phyloP scores from a whole-genome alignment of 164 flowering plant genomes.

The Tetracentron sinense region DNA sequence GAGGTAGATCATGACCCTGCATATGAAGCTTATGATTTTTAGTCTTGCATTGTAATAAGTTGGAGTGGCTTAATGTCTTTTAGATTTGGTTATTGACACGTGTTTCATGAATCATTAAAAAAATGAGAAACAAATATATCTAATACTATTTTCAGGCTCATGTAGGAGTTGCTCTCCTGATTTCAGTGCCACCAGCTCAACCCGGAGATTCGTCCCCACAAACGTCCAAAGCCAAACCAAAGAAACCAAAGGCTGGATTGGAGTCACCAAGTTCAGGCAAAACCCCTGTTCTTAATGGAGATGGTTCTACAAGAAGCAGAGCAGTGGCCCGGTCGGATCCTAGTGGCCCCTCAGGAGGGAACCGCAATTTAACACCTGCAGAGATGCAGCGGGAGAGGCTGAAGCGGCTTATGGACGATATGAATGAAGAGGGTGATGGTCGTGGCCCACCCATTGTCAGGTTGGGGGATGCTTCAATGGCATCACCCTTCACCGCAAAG shows the following conservation, averaged over 20 bases:
- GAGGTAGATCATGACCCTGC: too few relatives aligned
- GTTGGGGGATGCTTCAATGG: slow-evolving; percentile 99
- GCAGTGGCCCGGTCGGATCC: slow-evolving; percentile 32
- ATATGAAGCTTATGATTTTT: too few relatives aligned
- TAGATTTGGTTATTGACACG: too few relatives aligned
- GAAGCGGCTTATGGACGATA: slow-evolving; percentile 80
- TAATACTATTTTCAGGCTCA: slow-evolving; percentile 56
- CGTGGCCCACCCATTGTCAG: slow-evolving; percentile 75
- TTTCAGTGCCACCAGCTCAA: slow-evolving; percentile 70
- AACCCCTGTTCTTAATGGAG: slow-evolving; percentile 31
- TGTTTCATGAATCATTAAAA: too few relatives aligned
- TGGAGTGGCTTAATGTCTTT: too few relatives aligned
- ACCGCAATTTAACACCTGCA: slow-evolving; percentile 62
- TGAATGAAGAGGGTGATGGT: slow-evolving; percentile 87
- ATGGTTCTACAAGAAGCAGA: slow-evolving; percentile 45
- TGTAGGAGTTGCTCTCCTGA: slow-evolving; percentile 90
- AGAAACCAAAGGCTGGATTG: slow-evolving; percentile 46
- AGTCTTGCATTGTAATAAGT: too few relatives aligned
- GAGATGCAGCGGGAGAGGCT: slow-evolving; percentile 73
- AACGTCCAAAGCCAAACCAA: slow-evolving; percentile 48
- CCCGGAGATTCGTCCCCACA: slow-evolving; percentile 44
- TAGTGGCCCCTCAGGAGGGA: slow-evolving; percentile 29
- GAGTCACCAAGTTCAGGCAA: slow-evolving; percentile 30
- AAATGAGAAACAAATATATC: background rate
- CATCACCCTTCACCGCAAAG: slow-evolving; percentile 96